Evolutionary conservation across 2,329 filamentous ascomycete genomes (phyloP).

Genomic region (Huntiella bhutanensis): DNA sequence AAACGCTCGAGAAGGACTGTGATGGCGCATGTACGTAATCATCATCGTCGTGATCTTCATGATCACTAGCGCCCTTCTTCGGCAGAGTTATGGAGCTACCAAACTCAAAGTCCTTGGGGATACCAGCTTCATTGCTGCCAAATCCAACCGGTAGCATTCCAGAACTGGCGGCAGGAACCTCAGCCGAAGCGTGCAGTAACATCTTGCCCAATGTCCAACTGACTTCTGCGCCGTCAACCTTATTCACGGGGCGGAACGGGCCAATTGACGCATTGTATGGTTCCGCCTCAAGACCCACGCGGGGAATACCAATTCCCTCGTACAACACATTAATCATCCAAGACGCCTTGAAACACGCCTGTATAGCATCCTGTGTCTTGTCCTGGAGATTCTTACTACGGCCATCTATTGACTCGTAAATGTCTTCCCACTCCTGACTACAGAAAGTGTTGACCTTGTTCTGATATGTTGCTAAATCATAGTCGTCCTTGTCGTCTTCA

Average conservation of each 20-base stretch:
- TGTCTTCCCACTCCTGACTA: constrained; percentile 59
- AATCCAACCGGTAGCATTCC: constrained; percentile 64
- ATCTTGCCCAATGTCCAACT: constrained; percentile 97
- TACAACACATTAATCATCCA: constrained; percentile 96
- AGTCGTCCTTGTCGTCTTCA: constrained; percentile 47
- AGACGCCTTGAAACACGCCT: constrained; percentile 93
- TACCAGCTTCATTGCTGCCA: constrained; percentile 54
- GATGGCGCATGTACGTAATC: constrained; percentile 49
- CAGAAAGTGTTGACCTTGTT: constrained; percentile 71
- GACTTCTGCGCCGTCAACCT: constrained; percentile 78
- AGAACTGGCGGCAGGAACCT: constrained; percentile 45
- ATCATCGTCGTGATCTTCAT: constrained; percentile 30
- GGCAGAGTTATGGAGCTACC: constrained; percentile 30
- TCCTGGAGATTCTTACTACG: constrained; percentile 57
- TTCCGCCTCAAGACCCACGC: constrained; percentile 51
- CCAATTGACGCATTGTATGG: constrained; percentile 55
- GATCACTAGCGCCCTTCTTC: background rate
- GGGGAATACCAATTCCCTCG: constrained; percentile 83
- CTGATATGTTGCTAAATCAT: constrained; percentile 59
- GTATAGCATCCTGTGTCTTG: constrained; percentile 59
- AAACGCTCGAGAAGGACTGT: constrained; percentile 50
- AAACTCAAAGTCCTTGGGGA: constrained; percentile 65
- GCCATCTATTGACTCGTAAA: constrained; percentile 44
- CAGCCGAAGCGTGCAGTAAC: constrained; percentile 80
- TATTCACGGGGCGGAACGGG: constrained; percentile 78